These are phyloP conservation scores for Talaromyces sp. DNA, from an alignment of 2,329 filamentous ascomycete species.

Conservation along the genomic window DNA sequence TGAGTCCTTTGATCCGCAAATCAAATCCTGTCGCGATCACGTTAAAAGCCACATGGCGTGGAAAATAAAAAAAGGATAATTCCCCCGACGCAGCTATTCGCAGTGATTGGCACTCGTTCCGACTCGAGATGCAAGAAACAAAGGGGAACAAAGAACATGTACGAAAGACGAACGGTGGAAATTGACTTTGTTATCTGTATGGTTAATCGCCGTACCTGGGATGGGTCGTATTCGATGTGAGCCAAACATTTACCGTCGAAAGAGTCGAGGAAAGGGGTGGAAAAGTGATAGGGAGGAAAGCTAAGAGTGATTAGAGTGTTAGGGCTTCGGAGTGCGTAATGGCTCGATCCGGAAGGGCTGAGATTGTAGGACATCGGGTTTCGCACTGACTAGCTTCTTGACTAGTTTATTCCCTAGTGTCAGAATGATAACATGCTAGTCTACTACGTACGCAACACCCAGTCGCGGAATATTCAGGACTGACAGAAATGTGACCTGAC, in stretches of 20 bases:
- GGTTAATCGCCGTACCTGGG: background rate
- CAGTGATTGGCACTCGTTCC: background rate
- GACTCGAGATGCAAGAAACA: background rate
- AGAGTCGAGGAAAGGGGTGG: background rate
- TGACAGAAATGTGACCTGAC: constrained; percentile 7
- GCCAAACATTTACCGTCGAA: background rate
- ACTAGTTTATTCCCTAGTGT: background rate
- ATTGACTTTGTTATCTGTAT: background rate
- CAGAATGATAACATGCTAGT: background rate
- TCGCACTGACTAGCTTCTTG: background rate
- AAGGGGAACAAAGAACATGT: constrained; percentile 1
- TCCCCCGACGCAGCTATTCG: constrained; percentile 11
- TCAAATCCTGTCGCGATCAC: background rate
- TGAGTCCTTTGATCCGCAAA: background rate
- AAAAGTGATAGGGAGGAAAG: constrained; percentile 19
- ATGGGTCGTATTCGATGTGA: background rate
- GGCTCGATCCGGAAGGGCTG: background rate
- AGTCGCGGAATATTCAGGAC: background rate
- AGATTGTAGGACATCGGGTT: background rate
- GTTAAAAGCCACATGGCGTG: constrained; percentile 16
- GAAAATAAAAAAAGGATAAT: constrained; percentile 2
- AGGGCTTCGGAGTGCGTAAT: constrained; percentile 6
- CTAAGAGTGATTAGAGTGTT: background rate
- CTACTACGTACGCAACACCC: background rate
- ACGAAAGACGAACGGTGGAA: background rate